phyloP scores from a whole-genome alignment of 495 filamentous ascomycete species.

The Aspergillus nidulans region DNA sequence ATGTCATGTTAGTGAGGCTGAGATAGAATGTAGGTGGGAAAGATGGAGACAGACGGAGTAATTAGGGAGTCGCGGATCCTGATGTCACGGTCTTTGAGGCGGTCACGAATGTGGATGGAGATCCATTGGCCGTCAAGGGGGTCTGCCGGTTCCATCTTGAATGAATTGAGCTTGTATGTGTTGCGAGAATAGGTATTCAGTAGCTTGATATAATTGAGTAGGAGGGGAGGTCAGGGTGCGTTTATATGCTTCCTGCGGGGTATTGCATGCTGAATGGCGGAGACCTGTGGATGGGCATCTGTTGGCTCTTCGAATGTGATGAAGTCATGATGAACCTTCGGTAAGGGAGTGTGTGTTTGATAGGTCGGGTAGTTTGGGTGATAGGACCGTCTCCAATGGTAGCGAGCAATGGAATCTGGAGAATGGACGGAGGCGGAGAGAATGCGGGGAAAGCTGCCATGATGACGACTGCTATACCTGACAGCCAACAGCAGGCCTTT shows the following conservation, averaged over 20 bases:
- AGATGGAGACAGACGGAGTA: conserved; percentile 21
- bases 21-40: background rate
- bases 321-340: conserved; percentile 2
- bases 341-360: background rate
- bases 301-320: conserved; percentile 1
- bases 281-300: background rate
- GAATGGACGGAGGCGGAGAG: background rate
- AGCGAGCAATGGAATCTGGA: background rate
- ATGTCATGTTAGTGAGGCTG: conserved; percentile 4
- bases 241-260: conserved; percentile 2
- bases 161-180: background rate
- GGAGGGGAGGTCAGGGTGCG: background rate
- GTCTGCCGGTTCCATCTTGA: conserved; percentile 26
- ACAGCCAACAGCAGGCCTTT: background rate
- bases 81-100: conserved; percentile 28
- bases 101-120: conserved; percentile 37
- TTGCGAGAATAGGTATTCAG: background rate
- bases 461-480: background rate
- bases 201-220: background rate
- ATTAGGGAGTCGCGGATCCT: conserved; percentile 31
- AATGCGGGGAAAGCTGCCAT: conserved; percentile 10
- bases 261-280: background rate
- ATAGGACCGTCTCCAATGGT: background rate
- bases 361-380: background rate
- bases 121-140: conserved; percentile 26